Evolutionary conservation across 179 eudicot genomes (phyloP).

Genomic region (Amaranthus tricolor): DNA sequence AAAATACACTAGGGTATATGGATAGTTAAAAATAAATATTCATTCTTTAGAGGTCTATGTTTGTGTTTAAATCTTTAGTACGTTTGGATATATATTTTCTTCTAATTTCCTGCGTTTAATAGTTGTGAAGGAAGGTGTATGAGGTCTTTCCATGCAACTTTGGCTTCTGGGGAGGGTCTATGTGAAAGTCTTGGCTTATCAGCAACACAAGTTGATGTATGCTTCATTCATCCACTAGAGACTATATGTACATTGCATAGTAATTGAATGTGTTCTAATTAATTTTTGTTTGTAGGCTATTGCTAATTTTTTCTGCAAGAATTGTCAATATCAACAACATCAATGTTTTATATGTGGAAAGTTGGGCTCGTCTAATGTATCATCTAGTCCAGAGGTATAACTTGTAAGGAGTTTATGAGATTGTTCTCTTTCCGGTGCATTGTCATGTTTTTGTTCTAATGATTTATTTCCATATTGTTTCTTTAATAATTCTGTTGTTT

Average conservation of each 20-base stretch:
- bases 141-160: constrained; percentile 83
- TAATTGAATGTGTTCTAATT: constrained; percentile 6
- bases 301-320: constrained; percentile 54
- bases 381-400: constrained; percentile 61
- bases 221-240: constrained; percentile 8
- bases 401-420: constrained; percentile 7
- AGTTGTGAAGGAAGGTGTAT: constrained; percentile 87
- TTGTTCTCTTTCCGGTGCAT: background rate
- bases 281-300: constrained; percentile 46
- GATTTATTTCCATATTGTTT: too few relatives aligned
- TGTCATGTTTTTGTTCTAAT: background rate
- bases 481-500: too few relatives aligned
- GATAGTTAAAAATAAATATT: too few relatives aligned
- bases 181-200: constrained; percentile 65
- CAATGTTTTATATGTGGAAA: constrained; percentile 77
- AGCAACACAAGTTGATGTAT: constrained; percentile 52
- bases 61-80: background rate
- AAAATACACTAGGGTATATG: background rate
- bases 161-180: constrained; percentile 44
- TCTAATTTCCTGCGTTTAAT: constrained; percentile 21
- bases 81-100: background rate
- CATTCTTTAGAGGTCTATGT: background rate
- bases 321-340: constrained; percentile 67
- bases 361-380: constrained; percentile 61
- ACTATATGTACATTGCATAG: background rate